Conservation (phyloP, 371 early-diverging fungal species). For the Mortierella sp. region DNA sequence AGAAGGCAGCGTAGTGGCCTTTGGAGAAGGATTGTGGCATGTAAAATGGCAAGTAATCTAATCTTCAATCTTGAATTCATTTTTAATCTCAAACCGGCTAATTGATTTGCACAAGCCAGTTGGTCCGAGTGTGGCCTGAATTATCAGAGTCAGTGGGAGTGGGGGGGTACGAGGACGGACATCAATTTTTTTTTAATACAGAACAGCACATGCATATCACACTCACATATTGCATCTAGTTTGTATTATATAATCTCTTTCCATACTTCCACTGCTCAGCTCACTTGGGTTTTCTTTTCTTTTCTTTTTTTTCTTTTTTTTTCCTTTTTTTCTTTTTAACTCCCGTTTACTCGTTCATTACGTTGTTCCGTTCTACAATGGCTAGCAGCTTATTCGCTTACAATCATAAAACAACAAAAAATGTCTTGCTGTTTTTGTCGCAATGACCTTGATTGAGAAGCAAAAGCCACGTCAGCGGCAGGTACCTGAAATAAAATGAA, state of each 20-base stretch:
- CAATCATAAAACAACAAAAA: too few relatives aligned
- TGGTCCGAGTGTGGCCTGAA: slow-evolving; percentile 14
- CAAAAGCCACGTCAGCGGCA: too few relatives aligned
- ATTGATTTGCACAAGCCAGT: slow-evolving; percentile 4
- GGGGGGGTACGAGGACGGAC: too few relatives aligned
- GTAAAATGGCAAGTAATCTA: slow-evolving; percentile 73
- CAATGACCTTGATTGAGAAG: too few relatives aligned
- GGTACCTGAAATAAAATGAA: neutral
- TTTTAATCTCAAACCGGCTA: neutral
- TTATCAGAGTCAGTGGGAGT: too few relatives aligned
- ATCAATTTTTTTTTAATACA: neutral
- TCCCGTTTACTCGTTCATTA: neutral
- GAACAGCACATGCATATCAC: neutral
- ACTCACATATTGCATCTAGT: neutral
- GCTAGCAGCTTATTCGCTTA: too few relatives aligned
- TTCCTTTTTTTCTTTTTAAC: neutral
- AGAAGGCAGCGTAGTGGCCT: slow-evolving; percentile 86
- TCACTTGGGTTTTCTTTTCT: too few relatives aligned
- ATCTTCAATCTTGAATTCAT: neutral
- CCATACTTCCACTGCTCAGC: too few relatives aligned
- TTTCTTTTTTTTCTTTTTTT: neutral
- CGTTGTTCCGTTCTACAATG: too few relatives aligned
- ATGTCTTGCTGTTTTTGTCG: too few relatives aligned
- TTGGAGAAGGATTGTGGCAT: slow-evolving; percentile 89
- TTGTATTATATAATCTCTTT: neutral